Evolutionary conservation across 257 asterid genomes (phyloP).

Genomic region (Capsicum rhomboideum): DNA sequence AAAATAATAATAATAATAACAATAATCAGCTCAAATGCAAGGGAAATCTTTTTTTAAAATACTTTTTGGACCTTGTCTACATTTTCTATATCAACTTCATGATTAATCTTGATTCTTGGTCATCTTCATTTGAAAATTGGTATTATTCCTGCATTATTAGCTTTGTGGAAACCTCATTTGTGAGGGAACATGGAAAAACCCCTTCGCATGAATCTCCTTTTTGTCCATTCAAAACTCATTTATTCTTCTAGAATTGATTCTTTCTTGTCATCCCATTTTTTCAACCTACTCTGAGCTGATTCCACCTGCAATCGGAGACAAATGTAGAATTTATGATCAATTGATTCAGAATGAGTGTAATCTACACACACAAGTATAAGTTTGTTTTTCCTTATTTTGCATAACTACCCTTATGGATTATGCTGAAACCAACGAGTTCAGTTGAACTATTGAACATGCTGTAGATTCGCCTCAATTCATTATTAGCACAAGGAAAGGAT

Average conservation of each 20-base stretch:
- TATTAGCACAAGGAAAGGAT: neutral
- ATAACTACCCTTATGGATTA: neutral
- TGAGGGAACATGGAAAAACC: neutral
- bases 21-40: too few relatives aligned
- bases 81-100: neutral
- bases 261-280: slow-evolving; percentile 18
- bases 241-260: slow-evolving; percentile 4
- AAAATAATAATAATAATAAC: too few relatives aligned
- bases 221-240: neutral
- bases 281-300: slow-evolving; percentile 14
- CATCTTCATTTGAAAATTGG: neutral
- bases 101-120: neutral
- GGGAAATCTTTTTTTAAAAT: too few relatives aligned
- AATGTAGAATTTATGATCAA: neutral
- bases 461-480: neutral
- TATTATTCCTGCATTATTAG: neutral
- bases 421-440: neutral
- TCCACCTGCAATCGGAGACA: slow-evolving; percentile 14
- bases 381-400: neutral
- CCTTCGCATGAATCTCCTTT: neutral
- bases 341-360: neutral
- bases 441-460: neutral
- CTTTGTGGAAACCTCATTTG: neutral
- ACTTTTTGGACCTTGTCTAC: neutral
- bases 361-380: neutral